These are phyloP conservation scores for Hypomontagnella monticulosa DNA, from an alignment of 495 filamentous ascomycete species.

Conservation along the genomic window DNA sequence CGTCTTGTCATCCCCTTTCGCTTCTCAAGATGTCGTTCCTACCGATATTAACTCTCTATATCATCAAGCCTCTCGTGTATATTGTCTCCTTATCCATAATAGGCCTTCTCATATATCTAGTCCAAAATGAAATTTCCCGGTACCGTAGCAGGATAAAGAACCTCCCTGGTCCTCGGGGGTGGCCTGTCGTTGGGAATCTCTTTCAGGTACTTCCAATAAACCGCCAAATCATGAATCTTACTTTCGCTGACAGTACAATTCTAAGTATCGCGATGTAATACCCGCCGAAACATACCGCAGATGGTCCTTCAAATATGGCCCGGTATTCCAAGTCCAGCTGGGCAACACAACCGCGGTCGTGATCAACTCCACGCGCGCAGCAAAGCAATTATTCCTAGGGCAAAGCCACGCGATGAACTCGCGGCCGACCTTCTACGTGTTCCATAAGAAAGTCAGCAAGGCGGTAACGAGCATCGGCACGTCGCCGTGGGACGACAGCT, in stretches of 20 bases:
- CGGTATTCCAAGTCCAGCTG: constrained; percentile 73
- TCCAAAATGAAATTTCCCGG: constrained; percentile 25
- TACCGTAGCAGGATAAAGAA: constrained; percentile 64
- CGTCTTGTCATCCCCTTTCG: neutral
- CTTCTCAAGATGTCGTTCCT: constrained; percentile 12
- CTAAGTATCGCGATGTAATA: constrained; percentile 22
- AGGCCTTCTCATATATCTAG: constrained; percentile 22
- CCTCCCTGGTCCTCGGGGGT: constrained; percentile 69
- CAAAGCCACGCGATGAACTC: constrained; percentile 77
- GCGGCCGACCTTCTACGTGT: constrained; percentile 74
- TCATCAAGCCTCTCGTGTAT: neutral
- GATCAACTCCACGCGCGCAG: constrained; percentile 74
- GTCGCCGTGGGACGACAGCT: constrained; percentile 77
- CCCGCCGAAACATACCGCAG: constrained; percentile 42
- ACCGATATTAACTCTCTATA: neutral
- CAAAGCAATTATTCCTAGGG: constrained; percentile 74
- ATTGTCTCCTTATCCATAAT: neutral
- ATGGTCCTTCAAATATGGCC: constrained; percentile 70
- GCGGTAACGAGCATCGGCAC: constrained; percentile 79
- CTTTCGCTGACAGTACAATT: neutral
- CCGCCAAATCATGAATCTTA: constrained; percentile 51
- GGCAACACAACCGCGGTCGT: constrained; percentile 75
- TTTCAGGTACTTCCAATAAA: constrained; percentile 65
- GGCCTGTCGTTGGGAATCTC: constrained; percentile 72
- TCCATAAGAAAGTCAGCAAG: constrained; percentile 74